Conservation (phyloP, 2,329 filamentous ascomycete genomes). For the Cercospora brassicicola region DNA sequence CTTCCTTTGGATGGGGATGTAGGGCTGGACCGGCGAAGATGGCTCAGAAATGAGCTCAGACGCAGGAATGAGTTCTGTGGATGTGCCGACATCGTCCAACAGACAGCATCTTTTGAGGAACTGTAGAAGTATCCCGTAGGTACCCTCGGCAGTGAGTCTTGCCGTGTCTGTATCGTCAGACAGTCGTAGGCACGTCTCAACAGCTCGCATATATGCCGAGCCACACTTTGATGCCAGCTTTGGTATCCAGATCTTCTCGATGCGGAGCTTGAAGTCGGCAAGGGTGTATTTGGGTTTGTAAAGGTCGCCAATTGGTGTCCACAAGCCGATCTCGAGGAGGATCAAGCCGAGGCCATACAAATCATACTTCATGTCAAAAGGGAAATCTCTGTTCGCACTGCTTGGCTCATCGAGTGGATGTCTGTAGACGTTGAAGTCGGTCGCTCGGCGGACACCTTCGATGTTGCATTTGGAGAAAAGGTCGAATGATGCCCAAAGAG, state of each 20-base stretch:
- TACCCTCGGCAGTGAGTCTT: constrained; percentile 30
- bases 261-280: constrained; percentile 61
- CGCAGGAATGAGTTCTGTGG: constrained; percentile 29
- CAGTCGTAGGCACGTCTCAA: constrained; percentile 69
- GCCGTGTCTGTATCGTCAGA: constrained; percentile 52
- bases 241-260: constrained; percentile 65
- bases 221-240: constrained; percentile 68
- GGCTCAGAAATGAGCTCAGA: constrained; percentile 27
- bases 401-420: constrained; percentile 57
- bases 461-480: constrained; percentile 63
- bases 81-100: constrained; percentile 37
- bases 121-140: constrained; percentile 35
- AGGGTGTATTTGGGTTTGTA: constrained; percentile 61
- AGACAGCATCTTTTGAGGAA: constrained; percentile 40
- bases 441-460: constrained; percentile 47
- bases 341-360: constrained; percentile 73
- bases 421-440: constrained; percentile 60
- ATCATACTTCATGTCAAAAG: constrained; percentile 56
- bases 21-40: constrained; percentile 18
- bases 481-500: constrained; percentile 72
- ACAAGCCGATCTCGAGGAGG: constrained; percentile 72
- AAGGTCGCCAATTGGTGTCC: constrained; percentile 64
- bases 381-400: constrained; percentile 47
- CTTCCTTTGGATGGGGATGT: constrained; percentile 10
- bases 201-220: constrained; percentile 72